These are phyloP conservation scores for Cystobasidium onofrii DNA, from an alignment of 768 basidiomycete genomes.

Conservation along the genomic window DNA sequence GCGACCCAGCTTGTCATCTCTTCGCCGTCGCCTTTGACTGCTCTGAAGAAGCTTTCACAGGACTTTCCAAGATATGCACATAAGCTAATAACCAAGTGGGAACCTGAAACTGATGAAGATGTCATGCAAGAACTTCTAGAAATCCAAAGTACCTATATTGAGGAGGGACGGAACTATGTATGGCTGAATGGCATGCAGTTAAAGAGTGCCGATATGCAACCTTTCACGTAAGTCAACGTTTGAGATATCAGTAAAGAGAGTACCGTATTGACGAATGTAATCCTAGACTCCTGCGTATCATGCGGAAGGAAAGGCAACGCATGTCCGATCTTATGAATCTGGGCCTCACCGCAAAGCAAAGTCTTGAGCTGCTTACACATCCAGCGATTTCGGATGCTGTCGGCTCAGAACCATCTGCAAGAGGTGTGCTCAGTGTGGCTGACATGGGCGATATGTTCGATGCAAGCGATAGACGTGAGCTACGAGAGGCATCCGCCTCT, in stretches of 20 bases:
- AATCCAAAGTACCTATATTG: conserved; percentile 54
- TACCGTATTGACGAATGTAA: too few species aligned
- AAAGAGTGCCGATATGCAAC: conserved; percentile 58
- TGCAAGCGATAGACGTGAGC: conserved; percentile 76
- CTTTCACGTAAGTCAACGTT: conserved; percentile 62
- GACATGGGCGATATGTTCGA: conserved; percentile 64
- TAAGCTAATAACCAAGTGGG: conserved; percentile 54
- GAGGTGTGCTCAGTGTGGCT: conserved; percentile 25
- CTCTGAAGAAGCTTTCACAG: conserved; percentile 64
- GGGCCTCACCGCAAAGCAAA: conserved; percentile 59
- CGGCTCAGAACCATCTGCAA: conserved; percentile 49
- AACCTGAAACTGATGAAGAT: conserved; percentile 40
- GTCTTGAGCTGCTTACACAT: conserved; percentile 66
- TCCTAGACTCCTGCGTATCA: conserved; percentile 56
- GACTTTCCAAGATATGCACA: conserved; percentile 83
- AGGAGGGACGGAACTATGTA: conserved; percentile 54
- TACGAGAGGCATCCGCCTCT: conserved; percentile 49
- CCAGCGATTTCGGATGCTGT: conserved; percentile 53
- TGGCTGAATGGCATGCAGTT: conserved; percentile 75
- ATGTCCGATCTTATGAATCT: conserved; percentile 57
- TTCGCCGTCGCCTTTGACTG: conserved; percentile 53
- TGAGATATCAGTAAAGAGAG: too few species aligned
- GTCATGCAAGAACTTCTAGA: conserved; percentile 55
- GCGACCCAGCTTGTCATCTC: conserved; percentile 65
- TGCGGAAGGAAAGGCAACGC: conserved; percentile 63